Percentiles rank a stretch among this genome's conserved stretches.
These are phyloP conservation scores for Tephrocybe sp. DNA, from an alignment of 768 basidiomycete genomes.

Conservation along the genomic window DNA sequence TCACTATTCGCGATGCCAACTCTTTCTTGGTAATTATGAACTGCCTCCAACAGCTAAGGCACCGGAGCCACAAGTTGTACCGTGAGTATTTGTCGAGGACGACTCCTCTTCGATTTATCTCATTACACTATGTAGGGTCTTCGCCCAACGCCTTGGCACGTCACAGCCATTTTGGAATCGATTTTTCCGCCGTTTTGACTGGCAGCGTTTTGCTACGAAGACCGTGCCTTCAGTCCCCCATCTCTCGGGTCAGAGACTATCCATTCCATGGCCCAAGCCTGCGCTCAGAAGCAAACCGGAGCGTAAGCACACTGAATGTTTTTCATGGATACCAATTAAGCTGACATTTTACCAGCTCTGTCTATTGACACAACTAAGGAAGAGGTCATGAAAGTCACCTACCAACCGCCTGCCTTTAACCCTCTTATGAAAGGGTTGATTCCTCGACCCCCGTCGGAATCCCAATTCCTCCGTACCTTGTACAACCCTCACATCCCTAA, in stretches of 20 bases:
- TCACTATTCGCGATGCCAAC: conserved; percentile 79
- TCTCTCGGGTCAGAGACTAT: conserved; percentile 35
- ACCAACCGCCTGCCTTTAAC: conserved; percentile 56
- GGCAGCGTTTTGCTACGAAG: conserved; percentile 69
- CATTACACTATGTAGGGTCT: conserved; percentile 50
- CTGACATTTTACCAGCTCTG: conserved; percentile 34
- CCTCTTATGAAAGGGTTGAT: conserved; percentile 31
- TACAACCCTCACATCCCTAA: conserved; percentile 50
- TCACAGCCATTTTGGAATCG: conserved; percentile 60
- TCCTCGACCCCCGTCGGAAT: conserved; percentile 44
- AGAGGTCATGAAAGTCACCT: conserved; percentile 66
- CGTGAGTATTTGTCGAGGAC: conserved; percentile 36
- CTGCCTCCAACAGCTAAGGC: conserved; percentile 44
- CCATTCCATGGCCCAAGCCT: conserved; percentile 70
- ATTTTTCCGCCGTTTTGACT: conserved; percentile 54
- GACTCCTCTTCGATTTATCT: neutral
- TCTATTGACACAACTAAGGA: conserved; percentile 65
- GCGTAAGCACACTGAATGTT: conserved; percentile 31
- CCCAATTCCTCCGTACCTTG: conserved; percentile 54
- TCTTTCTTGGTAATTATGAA: conserved; percentile 68
- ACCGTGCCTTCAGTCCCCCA: conserved; percentile 58
- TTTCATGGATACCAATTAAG: neutral
- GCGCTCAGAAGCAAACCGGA: conserved; percentile 38
- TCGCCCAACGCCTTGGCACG: conserved; percentile 68
- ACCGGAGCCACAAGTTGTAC: conserved; percentile 34